Evolutionary conservation across 345 rosid genomes (phyloP), one percentile per base, ranked within the genome.

Genomic region (Excoecaria agallocha): DNA sequence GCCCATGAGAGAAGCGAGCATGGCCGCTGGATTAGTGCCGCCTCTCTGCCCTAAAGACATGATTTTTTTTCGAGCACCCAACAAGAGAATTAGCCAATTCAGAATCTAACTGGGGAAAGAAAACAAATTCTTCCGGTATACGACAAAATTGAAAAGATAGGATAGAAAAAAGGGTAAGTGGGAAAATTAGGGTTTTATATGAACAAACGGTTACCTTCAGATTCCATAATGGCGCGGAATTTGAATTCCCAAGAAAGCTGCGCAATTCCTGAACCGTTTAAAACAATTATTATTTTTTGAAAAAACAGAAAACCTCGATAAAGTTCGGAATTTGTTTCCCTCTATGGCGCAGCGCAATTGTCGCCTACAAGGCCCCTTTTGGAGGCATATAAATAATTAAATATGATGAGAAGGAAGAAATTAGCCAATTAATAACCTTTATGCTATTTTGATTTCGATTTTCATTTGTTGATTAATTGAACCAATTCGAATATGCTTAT

Each of bases 1-100:
- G 39, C 72, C 76, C 71, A 77, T 48, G n/a, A 66, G 73, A 61
- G 80, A 54, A 62, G 85, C 72, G 37, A 86, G 83, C 72, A 78
- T 69, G 68, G 82, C 82, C 5, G 86, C 79, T 0, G 86, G 84
- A 81, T 81, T 82, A 37, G 75, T 77, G 55, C 78, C 76, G 69
- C 69, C 70, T 76, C 45, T 59, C 68, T 67, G 51, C 35, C 87
- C 85, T 66, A 61, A 60, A 51, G 61, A 60, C 82, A 74, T 70
- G 4, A 68, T 66, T n/a, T 30, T n/a, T 30, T 74, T 57, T 41
- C 0, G 39, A 6, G 12, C 35, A 41, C 12, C 20, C 20, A 54
- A 38, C 13, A 35, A 11, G 15, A 7, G 45, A 30, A 78, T 56
- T 38, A 24, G 57, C 60, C 51, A 68, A 49, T 48, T 51, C 54